Base-by-base conservation (phyloP, 108 stramenopile species). In the Nannochloropsis oceanica region DNA sequence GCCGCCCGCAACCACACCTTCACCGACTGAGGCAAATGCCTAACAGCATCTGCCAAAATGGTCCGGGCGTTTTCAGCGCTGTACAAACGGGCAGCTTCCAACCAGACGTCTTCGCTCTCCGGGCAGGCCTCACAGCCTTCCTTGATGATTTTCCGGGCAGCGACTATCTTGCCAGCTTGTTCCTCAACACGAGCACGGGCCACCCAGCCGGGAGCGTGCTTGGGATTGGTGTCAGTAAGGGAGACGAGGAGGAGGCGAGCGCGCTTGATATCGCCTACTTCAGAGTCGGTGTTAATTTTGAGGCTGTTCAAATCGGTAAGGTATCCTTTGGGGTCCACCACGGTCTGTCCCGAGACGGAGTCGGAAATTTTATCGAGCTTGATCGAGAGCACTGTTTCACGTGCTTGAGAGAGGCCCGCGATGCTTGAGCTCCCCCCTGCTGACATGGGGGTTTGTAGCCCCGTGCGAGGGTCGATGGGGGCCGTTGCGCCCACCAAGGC, bases 131-230 rank as follows among this genome's bases (percentile, higher is more conserved):
- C 93, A 87, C 96, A 97, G n/a, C 96, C 99, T 83, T 97, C 93
- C 90, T 95, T 92, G 84, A 99, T 99, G 44, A 97, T 84, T 87
- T 96, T 96, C 2, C 99, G 94, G 22, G 99, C 99, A 79, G 95
- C 94, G 13, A 93, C 87, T 13, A 94, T 92, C 86, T 97, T 96
- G 8, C 94, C 94, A 13, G 97, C 97, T 26, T 93, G 94, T 86
- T 97, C 97, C 89, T 99, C 99, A 42, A 99, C 96, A 22, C 99
- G 91, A 12, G 97, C 97, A 3, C 96, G 93, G 13, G 99, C 97
- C 85, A 99, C 97, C 99, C 99, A 99, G 44, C 96, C 97, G 1
- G 96, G 97, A 3, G 93, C 96, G 90, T 99, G 97, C 84, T 94
- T 94, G 10, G 97, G 97, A 93, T 99, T 99, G 34, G 96, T 99